Evolutionary conservation across 805 yeast species (phyloP).

Genomic region (Saturnispora sekii): DNA sequence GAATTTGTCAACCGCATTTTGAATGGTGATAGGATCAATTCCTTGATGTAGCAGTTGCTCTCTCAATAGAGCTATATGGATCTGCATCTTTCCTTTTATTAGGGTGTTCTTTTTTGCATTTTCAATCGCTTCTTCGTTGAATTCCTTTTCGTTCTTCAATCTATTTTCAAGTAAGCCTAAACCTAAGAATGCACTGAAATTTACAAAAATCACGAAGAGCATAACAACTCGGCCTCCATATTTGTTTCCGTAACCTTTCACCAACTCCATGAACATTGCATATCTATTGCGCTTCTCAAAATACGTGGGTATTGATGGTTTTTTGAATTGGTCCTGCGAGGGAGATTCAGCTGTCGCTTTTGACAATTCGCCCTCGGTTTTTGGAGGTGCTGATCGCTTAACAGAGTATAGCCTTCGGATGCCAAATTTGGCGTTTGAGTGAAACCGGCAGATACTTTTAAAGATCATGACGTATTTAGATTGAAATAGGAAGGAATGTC

Average conservation of each 20-base stretch:
- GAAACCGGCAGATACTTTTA: background rate
- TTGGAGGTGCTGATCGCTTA: constrained; percentile 21
- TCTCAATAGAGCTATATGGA: constrained; percentile 58
- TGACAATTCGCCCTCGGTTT: constrained; percentile 18
- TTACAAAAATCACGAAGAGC: constrained; percentile 8
- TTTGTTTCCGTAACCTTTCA: constrained; percentile 7
- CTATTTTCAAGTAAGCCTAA: constrained; percentile 18
- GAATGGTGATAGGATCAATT: constrained; percentile 46
- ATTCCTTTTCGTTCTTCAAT: constrained; percentile 32
- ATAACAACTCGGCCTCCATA: constrained; percentile 9
- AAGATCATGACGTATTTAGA: background rate
- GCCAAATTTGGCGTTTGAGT: background rate
- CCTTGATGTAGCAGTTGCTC: constrained; percentile 52
- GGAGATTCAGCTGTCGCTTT: too few relatives aligned
- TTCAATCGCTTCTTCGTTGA: constrained; percentile 41
- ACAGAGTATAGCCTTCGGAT: constrained; percentile 18
- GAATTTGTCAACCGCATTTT: constrained; percentile 43
- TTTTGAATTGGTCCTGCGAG: too few relatives aligned
- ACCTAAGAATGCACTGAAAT: constrained; percentile 16
- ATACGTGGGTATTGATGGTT: constrained; percentile 4
- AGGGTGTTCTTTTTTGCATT: constrained; percentile 39
- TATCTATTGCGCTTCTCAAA: background rate
- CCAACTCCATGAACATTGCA: constrained; percentile 3
- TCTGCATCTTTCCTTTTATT: constrained; percentile 48
- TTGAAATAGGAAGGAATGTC: too few relatives aligned